phyloP scores from a whole-genome alignment of 2,329 filamentous ascomycete genomes.

The Venturia nashicola region DNA sequence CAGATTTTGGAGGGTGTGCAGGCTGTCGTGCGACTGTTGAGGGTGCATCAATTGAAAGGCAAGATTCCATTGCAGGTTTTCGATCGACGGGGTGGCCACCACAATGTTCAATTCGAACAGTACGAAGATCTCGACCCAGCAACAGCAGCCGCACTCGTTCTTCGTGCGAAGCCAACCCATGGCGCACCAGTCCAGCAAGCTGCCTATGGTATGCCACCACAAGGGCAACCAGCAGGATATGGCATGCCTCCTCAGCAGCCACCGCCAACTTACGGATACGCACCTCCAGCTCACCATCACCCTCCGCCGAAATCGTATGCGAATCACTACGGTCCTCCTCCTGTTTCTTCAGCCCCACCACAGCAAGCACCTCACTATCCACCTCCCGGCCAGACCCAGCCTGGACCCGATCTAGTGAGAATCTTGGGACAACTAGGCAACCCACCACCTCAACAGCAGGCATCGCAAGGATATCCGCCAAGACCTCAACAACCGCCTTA shows the following conservation, averaged over 20 bases:
- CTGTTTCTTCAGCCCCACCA: neutral
- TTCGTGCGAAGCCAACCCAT: constrained; percentile 47
- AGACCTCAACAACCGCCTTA: neutral
- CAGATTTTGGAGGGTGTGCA: constrained; percentile 83
- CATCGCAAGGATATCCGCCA: neutral
- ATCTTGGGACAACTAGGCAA: constrained; percentile 3
- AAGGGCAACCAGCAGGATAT: neutral
- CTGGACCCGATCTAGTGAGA: constrained; percentile 1
- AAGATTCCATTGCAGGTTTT: constrained; percentile 79
- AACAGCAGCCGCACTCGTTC: constrained; percentile 69
- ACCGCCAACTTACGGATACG: neutral
- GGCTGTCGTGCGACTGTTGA: constrained; percentile 67
- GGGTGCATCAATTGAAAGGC: constrained; percentile 53
- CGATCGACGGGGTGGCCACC: constrained; percentile 60
- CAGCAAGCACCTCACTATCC: neutral
- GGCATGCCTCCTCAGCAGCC: constrained; percentile 7
- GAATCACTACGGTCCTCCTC: neutral
- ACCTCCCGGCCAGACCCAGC: neutral
- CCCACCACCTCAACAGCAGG: neutral
- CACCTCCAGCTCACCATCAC: neutral
- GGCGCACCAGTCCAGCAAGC: neutral
- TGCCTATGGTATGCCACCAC: neutral
- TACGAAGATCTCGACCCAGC: constrained; percentile 72
- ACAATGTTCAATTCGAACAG: constrained; percentile 71
- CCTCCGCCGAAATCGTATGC: neutral